Base-by-base conservation (phyloP, 106 monocot species). In the Hemerocallis citrina region DNA sequence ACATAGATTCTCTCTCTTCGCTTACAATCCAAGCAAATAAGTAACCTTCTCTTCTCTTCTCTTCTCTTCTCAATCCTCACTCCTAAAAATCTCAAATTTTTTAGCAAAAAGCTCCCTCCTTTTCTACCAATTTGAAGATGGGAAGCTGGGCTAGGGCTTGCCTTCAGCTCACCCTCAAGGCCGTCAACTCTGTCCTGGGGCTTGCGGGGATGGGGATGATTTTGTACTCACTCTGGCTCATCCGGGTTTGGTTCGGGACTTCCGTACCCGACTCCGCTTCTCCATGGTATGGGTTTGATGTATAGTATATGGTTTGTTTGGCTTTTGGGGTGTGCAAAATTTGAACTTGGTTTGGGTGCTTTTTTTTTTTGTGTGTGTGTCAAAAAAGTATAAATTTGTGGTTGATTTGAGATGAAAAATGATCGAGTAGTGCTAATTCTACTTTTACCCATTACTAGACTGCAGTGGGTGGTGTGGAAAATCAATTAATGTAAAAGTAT, bases 161-260 rank as follows among this genome's bases (percentile, higher is more conserved):
- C 58, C 48, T 88, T 52, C 84, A 81, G 63, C 33, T 79, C 59
- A 39, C 74, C 65, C 76, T 92, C 67, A 92, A 88, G 75, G 67
- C 78, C 43, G 73, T 85, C 64, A 92, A 92, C 52, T 78, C 81
- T 45, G 73, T 88, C 44, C 76, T 84, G 2, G 92, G 92, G 19
- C 41, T 92, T 55, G 70, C 67, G 16, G 92, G 92, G 40, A 81
- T 88, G 70, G 92, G 70, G 31, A 71, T 88, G 79, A 88, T 92
- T 47, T 73, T 92, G 34, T 88, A 88, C 72, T 66, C 92, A 17
- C 70, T 92, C 25, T 92, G 92, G 92, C 78, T 92, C 81, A 34
- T 88, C 36, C 65, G 88, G 33, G 61, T 25, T 32, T 88, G 80
- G 80, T 63, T 20, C n/a, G 19, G 35, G 1, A 7, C 20, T 11